Conservation (phyloP, 805 yeast species). For the Cyberlindnera subsufficiens region DNA sequence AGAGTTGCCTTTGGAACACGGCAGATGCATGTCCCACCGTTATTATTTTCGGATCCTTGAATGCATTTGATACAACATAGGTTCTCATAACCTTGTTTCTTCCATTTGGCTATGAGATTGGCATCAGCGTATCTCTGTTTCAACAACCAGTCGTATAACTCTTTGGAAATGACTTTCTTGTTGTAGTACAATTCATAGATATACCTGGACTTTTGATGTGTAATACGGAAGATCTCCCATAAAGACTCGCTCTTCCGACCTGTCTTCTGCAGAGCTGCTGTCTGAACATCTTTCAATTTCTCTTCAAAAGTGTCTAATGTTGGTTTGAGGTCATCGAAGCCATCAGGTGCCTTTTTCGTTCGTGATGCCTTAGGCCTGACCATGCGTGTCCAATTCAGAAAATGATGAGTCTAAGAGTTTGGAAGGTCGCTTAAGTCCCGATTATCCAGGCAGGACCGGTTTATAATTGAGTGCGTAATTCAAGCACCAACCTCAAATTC, state of each 20-base stretch:
- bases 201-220: slow-evolving; percentile 72
- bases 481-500: too few species aligned
- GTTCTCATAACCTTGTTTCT: slow-evolving; percentile 78
- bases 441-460: too few species aligned
- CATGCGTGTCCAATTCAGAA: slow-evolving; percentile 27
- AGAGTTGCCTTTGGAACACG: slow-evolving; percentile 68
- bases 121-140: slow-evolving; percentile 62
- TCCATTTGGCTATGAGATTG: slow-evolving; percentile 77
- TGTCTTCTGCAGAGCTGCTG: slow-evolving; percentile 31
- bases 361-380: slow-evolving; percentile 38
- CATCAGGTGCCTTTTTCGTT: slow-evolving; percentile 60
- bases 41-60: slow-evolving; percentile 52
- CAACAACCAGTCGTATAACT: slow-evolving; percentile 69
- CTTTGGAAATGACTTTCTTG: slow-evolving; percentile 58
- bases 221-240: slow-evolving; percentile 67
- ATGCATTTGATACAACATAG: slow-evolving; percentile 82
- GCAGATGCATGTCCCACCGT: slow-evolving; percentile 73
- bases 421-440: too few species aligned
- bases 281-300: slow-evolving; percentile 50
- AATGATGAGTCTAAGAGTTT: too few species aligned
- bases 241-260: slow-evolving; percentile 47
- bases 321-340: slow-evolving; percentile 62
- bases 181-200: slow-evolving; percentile 69
- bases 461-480: too few species aligned
- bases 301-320: slow-evolving; percentile 55